phyloP scores from a whole-genome alignment of 129 eudicot species.

The Escallonia herrerae region DNA sequence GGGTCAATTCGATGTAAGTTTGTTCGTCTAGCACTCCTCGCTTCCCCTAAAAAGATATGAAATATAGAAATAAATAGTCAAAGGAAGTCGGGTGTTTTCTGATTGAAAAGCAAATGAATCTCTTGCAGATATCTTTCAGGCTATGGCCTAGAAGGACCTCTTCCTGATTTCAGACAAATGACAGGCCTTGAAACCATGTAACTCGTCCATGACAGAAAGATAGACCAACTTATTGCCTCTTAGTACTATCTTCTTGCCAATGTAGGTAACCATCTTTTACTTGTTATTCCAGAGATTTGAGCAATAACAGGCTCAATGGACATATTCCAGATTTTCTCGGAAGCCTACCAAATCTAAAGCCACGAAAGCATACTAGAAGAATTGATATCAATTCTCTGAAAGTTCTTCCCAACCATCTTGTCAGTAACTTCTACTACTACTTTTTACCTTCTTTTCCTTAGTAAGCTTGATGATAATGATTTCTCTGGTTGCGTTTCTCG shows the following conservation, averaged over 20 bases:
- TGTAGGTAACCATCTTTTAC: no score
- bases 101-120: no score
- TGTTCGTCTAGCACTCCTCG: background rate
- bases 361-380: background rate
- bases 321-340: conserved; percentile 16
- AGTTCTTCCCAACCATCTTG: background rate
- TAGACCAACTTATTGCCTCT: background rate
- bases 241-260: background rate
- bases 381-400: background rate
- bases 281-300: conserved; percentile 11
- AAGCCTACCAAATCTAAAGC: conserved; percentile 11
- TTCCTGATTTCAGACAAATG: conserved; percentile 19
- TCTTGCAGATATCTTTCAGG: conserved; percentile 13
- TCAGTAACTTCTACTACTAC: background rate
- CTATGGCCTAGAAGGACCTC: conserved; percentile 10
- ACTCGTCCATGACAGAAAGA: background rate
- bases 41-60: background rate
- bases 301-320: conserved; percentile 17
- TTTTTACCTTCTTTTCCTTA: background rate
- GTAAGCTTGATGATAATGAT: conserved; percentile 7
- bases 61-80: background rate
- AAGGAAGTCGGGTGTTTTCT: background rate
- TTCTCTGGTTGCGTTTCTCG: conserved; percentile 8
- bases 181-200: conserved; percentile 15
- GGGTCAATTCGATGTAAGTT: conserved; percentile 9